phyloP scores from a whole-genome alignment of 1,139 yeast species.

The Geotrichum phurueaensis region DNA sequence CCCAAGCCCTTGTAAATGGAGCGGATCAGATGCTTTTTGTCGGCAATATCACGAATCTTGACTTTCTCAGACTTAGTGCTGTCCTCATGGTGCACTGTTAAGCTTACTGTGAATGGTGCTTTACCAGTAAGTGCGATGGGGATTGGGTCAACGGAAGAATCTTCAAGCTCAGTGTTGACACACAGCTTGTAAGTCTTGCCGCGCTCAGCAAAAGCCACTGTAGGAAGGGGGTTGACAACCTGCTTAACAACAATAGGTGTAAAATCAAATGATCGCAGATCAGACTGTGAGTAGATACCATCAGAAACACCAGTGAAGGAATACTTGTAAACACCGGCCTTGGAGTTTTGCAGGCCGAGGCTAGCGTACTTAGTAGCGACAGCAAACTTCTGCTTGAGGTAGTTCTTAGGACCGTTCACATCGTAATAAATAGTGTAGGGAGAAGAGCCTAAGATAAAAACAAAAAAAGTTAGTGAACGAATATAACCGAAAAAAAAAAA shows the following conservation, averaged over 20 bases:
- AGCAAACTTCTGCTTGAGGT: slow-evolving; percentile 37
- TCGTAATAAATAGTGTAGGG: slow-evolving; percentile 74
- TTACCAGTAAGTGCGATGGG: slow-evolving; percentile 52
- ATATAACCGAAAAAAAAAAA: neutral
- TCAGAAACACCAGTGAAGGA: slow-evolving; percentile 61
- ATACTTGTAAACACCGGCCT: slow-evolving; percentile 57
- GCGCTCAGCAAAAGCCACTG: slow-evolving; percentile 45
- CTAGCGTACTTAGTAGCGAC: slow-evolving; percentile 50
- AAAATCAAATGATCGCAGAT: slow-evolving; percentile 28
- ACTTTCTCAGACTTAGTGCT: slow-evolving; percentile 44
- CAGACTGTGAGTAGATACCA: slow-evolving; percentile 42
- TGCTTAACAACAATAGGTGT: slow-evolving; percentile 49
- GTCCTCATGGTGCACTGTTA: slow-evolving; percentile 50
- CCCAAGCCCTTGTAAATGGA: slow-evolving; percentile 42
- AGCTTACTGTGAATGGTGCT: slow-evolving; percentile 57
- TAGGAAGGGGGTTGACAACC: slow-evolving; percentile 56
- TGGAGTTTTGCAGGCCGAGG: slow-evolving; percentile 35
- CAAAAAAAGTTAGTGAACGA: slow-evolving; percentile 2
- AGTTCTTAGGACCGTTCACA: slow-evolving; percentile 55
- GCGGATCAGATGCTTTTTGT: slow-evolving; percentile 34
- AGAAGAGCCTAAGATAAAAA: slow-evolving; percentile 35
- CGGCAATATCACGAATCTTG: slow-evolving; percentile 35
- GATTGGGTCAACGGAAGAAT: slow-evolving; percentile 44
- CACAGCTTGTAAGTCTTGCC: slow-evolving; percentile 53
- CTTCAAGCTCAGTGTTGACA: slow-evolving; percentile 29